A percentile compares a stretch with the other conserved stretches of the same genome.
Conservation (phyloP, 495 filamentous ascomycete species). For the Hypomontagnella monticulosa region DNA sequence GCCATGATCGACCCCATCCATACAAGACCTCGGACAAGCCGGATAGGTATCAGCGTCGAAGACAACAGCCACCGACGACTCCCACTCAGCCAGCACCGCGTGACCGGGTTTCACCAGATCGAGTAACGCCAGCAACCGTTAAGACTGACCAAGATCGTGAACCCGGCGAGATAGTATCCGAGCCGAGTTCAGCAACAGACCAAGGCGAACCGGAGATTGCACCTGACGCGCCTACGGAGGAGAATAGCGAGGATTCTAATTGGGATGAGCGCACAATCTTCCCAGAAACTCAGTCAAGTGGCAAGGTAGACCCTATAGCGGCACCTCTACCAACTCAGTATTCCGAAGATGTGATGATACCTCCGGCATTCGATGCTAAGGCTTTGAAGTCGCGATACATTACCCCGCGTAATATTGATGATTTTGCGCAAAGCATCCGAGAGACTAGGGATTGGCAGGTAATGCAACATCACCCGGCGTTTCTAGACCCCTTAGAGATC, state of each 20-base stretch:
- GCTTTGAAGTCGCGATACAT: constrained; percentile 60
- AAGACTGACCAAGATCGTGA: constrained; percentile 36
- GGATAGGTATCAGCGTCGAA: constrained; percentile 29
- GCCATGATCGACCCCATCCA: constrained; percentile 33
- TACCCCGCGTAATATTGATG: constrained; percentile 55
- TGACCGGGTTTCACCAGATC: constrained; percentile 9
- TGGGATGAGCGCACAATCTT: constrained; percentile 57
- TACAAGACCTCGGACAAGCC: constrained; percentile 38
- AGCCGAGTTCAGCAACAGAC: constrained; percentile 29
- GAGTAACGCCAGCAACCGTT: constrained; percentile 10
- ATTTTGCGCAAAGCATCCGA: constrained; percentile 55
- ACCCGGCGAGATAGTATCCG: constrained; percentile 41
- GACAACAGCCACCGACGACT: constrained; percentile 16
- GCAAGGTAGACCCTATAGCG: constrained; percentile 54
- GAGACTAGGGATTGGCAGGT: constrained; percentile 54
- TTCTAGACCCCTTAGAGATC: constrained; percentile 42
- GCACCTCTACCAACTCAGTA: constrained; percentile 53
- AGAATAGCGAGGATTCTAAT: constrained; percentile 48
- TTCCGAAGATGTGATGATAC: constrained; percentile 56
- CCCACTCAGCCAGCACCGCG: constrained; percentile 12
- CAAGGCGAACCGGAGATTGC: constrained; percentile 10
- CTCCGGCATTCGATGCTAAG: constrained; percentile 55
- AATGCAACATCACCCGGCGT: constrained; percentile 59
- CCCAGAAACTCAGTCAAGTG: constrained; percentile 36
- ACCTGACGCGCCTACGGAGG: constrained; percentile 23